Evolutionary conservation across 305 asterid genomes (phyloP), one percentile per base, ranked within the genome.

Genomic region (Fraxinus platypoda): DNA sequence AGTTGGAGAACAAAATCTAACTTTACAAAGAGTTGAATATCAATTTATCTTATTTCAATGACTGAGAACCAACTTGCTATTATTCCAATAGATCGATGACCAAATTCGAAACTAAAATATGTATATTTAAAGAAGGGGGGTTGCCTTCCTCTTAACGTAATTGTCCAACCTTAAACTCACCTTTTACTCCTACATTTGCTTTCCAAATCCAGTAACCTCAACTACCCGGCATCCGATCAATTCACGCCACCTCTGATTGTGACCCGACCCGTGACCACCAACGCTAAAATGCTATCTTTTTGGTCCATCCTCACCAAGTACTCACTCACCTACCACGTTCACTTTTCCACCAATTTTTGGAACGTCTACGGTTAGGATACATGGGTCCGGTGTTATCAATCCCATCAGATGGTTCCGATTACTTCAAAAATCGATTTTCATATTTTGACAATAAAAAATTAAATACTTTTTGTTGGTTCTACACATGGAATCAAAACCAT

Each of bases 121-220:
- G 54, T 2, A 43, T 43, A 43, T 43, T 43, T 43, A 43, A 43
- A 43, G 54, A 8, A 8, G 9, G 11, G 26, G 41, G 38, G 64
- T 59, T 35, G 52, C 80, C 66, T 85, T 85, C 86, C 85, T 33
- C 34, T 75, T 84, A 76, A 28, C 89, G 90, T 66, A 89, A 87
- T 30, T 25, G 38, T 52, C 73, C 74, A 82, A 88, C 85, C 83
- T 83, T 85, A 75, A 38, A 83, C 66, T 11, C 28, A 9, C 83
- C 41, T 85, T 64, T 33, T 28, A 54, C 37, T 28, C 62, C 49
- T 23, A 23, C 30, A 8, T 21, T 62, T 25, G 54, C 62, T 83
- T 83, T 79, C 91, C 85, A 80, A 80, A 83, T 83, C 38, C n/a
- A 86, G 90, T 23, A 87, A 84, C 80, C 66, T 31, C 72, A 57